Evolutionary conservation across 2,329 filamentous ascomycete species (phyloP).

Genomic region (Cercospora sp.): DNA sequence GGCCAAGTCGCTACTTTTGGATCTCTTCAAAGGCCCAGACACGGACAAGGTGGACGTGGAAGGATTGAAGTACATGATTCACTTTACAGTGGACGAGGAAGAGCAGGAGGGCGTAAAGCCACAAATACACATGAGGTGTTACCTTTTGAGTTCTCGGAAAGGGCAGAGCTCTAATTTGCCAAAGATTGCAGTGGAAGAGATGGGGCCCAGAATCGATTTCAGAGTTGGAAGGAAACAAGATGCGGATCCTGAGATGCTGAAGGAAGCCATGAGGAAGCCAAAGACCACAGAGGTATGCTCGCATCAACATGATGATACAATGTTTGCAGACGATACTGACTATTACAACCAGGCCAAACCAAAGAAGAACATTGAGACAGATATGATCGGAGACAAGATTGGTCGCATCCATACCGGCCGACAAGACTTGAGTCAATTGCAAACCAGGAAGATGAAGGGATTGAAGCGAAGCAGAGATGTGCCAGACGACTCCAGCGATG

Average conservation of each 20-base stretch:
- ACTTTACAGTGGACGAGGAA: constrained; percentile 68
- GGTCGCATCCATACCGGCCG: constrained; percentile 87
- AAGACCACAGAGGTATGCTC: constrained; percentile 67
- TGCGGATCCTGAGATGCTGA: constrained; percentile 75
- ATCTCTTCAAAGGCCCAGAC: constrained; percentile 86
- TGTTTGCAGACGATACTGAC: constrained; percentile 19
- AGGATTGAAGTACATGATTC: constrained; percentile 87
- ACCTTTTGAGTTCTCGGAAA: constrained; percentile 81
- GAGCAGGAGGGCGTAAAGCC: constrained; percentile 47
- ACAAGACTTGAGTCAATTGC: constrained; percentile 82
- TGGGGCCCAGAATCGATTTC: constrained; percentile 92
- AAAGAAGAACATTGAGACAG: constrained; percentile 96
- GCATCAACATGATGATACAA: too few relatives aligned
- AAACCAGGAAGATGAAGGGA: constrained; percentile 99
- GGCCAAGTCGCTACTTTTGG: constrained; percentile 81
- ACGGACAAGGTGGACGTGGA: constrained; percentile 87
- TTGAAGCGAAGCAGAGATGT: constrained; percentile 77
- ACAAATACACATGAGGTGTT: constrained; percentile 68
- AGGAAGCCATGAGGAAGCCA: constrained; percentile 86
- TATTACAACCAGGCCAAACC: constrained; percentile 52
- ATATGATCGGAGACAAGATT: constrained; percentile 93
- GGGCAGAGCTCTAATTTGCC: constrained; percentile 67
- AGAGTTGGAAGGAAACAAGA: constrained; percentile 77
- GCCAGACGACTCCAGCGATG: constrained; percentile 58
- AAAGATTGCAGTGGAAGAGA: constrained; percentile 89